phyloP scores from a whole-genome alignment of 352 stramenopile species.

The Phytophthora tubulina region DNA sequence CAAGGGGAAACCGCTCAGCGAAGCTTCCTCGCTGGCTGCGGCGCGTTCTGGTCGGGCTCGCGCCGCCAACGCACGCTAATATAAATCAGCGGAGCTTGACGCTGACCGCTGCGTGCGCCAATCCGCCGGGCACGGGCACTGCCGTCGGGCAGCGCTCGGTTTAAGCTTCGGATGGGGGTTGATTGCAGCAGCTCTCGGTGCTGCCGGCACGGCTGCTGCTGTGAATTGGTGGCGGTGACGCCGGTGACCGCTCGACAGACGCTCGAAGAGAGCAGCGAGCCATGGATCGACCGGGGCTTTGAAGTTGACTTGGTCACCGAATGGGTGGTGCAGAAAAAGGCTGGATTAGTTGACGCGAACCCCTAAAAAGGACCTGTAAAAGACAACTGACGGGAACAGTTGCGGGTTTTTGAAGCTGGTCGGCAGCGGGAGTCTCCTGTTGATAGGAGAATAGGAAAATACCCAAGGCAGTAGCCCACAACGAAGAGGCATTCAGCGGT shows the following conservation, averaged over 20 bases:
- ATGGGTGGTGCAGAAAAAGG: slow-evolving; percentile 21
- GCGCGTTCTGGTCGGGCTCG: slow-evolving; percentile 36
- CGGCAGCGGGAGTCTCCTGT: background rate
- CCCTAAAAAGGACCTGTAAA: slow-evolving; percentile 11
- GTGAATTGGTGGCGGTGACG: slow-evolving; percentile 6
- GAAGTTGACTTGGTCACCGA: slow-evolving; percentile 25
- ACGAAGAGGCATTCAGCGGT: too few species aligned
- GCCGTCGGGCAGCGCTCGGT: too few species aligned
- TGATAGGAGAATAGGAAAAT: too few species aligned
- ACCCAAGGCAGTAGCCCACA: too few species aligned
- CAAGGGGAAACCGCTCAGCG: slow-evolving; percentile 15
- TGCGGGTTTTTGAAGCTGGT: background rate
- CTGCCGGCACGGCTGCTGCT: slow-evolving; percentile 3
- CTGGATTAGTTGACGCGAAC: slow-evolving; percentile 8
- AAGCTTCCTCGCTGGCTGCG: slow-evolving; percentile 25
- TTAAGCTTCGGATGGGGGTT: too few species aligned
- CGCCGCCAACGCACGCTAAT: slow-evolving; percentile 29
- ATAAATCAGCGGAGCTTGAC: slow-evolving; percentile 35
- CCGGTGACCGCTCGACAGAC: slow-evolving; percentile 10
- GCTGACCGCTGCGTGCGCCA: slow-evolving; percentile 2
- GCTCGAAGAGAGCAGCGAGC: slow-evolving; percentile 17
- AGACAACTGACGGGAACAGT: slow-evolving; percentile 5
- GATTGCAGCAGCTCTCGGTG: background rate
- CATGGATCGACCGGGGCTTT: slow-evolving; percentile 5
- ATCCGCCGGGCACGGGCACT: slow-evolving; percentile 2